phyloP scores from a whole-genome alignment of 164 flowering plant species.

The Aristolochia contorta region DNA sequence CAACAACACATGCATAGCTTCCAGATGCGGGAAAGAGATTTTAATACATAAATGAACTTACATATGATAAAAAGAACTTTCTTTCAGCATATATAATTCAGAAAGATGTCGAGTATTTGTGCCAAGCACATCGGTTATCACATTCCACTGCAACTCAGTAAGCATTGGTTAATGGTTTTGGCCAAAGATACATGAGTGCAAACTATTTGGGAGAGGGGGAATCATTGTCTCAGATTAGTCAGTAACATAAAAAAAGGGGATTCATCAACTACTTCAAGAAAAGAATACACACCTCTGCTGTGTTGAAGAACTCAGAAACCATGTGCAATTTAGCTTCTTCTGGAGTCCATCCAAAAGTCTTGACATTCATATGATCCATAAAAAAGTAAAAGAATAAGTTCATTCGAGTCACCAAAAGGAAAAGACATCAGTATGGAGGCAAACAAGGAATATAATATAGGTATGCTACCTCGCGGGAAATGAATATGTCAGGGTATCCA shows the following conservation, averaged over 20 bases:
- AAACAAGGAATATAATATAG: not conserved
- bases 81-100: conserved; percentile 81
- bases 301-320: conserved; percentile 74
- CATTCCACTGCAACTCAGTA: conserved; percentile 47
- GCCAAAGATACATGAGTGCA: too few species aligned
- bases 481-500: conserved; percentile 80
- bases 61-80: conserved; percentile 35
- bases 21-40: not conserved
- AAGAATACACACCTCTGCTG: conserved; percentile 55
- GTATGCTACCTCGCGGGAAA: conserved; percentile 82
- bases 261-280: not conserved
- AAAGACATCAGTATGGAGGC: not conserved
- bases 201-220: too few species aligned
- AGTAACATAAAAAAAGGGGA: conserved; percentile 2
- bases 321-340: conserved; percentile 85
- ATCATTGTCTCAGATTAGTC: too few species aligned
- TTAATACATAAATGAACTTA: conserved; percentile 3
- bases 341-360: conserved; percentile 89
- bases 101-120: conserved; percentile 75
- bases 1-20: not conserved
- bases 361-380: conserved; percentile 2
- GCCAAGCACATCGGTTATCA: conserved; percentile 75
- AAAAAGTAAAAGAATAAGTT: conserved; percentile 5
- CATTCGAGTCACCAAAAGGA: not conserved
- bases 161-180: conserved; percentile 11